A percentile compares a stretch with the other conserved stretches of the same genome.
Conservation (phyloP, 306 rosid genomes). For the Glycine latifolia region DNA sequence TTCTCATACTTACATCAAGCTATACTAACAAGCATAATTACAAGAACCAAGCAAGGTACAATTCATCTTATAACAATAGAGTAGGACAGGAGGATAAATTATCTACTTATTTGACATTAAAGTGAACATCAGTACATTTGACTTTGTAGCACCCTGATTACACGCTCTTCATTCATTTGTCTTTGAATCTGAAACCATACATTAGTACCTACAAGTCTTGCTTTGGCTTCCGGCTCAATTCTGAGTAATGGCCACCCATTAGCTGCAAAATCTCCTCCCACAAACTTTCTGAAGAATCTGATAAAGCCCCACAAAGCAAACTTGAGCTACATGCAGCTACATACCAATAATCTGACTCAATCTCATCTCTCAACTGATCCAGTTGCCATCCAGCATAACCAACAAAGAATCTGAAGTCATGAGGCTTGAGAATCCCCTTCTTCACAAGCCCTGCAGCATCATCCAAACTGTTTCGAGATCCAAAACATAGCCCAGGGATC, state of each 20-base stretch:
- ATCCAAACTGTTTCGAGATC: constrained; percentile 87
- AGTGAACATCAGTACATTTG: constrained; percentile 52
- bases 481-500: constrained; percentile 89
- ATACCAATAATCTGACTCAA: constrained; percentile 88
- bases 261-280: constrained; percentile 95
- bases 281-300: constrained; percentile 74
- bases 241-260: constrained; percentile 96
- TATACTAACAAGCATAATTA: constrained; percentile 47
- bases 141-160: constrained; percentile 49
- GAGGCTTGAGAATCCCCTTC: constrained; percentile 85
- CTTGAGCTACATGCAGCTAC: constrained; percentile 98
- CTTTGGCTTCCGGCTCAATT: constrained; percentile 94
- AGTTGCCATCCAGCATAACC: constrained; percentile 99
- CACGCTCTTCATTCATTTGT: constrained; percentile 39
- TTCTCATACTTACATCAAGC: constrained; percentile 40
- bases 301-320: constrained; percentile 64
- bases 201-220: constrained; percentile 73
- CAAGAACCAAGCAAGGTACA: constrained; percentile 33
- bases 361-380: constrained; percentile 94
- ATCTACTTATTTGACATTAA: constrained; percentile 54
- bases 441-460: constrained; percentile 87
- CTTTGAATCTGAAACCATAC: constrained; percentile 37
- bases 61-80: constrained; percentile 26
- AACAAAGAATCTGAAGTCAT: constrained; percentile 87
- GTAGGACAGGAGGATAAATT: constrained; percentile 34